phyloP scores from a whole-genome alignment of 495 filamentous ascomycete genomes.

The Parathielavia hyrcaniae region DNA sequence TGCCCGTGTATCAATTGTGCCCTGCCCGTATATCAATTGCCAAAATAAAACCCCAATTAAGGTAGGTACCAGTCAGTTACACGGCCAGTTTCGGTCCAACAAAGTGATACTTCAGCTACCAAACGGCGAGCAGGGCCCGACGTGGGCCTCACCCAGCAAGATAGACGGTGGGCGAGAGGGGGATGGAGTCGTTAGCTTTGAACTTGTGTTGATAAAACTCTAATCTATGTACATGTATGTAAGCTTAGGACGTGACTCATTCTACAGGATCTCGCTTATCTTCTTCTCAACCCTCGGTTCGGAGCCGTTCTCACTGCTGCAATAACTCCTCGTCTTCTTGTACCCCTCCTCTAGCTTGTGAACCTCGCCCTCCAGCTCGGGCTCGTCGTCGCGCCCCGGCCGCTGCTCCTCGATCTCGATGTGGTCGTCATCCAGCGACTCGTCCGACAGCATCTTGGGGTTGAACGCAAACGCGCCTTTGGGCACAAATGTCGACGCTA shows the following conservation, averaged over 20 bases:
- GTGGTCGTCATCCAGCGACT: constrained; percentile 27
- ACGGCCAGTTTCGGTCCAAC: too few relatives aligned
- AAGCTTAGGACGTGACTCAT: background rate
- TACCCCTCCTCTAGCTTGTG: background rate
- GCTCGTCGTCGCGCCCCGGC: background rate
- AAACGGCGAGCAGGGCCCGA: too few relatives aligned
- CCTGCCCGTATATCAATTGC: too few relatives aligned
- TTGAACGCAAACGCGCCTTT: constrained; percentile 35
- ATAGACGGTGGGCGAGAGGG: too few relatives aligned
- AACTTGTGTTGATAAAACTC: background rate
- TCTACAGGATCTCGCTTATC: constrained; percentile 13
- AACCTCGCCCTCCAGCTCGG: background rate
- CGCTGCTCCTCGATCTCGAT: constrained; percentile 9
- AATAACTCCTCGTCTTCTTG: constrained; percentile 16
- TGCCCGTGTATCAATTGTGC: too few relatives aligned
- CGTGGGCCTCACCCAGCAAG: too few relatives aligned
- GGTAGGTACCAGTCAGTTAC: too few relatives aligned
- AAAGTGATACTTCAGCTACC: too few relatives aligned
- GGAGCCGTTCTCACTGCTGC: constrained; percentile 17
- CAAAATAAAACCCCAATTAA: too few relatives aligned
- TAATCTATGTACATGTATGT: background rate
- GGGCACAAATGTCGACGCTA: constrained; percentile 38
- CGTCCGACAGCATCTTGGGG: constrained; percentile 35
- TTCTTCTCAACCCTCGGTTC: constrained; percentile 16
- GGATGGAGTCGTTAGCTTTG: too few relatives aligned